These are phyloP conservation scores for Metschnikowia vanudenii DNA, from an alignment of 805 yeast genomes.

Conservation along the genomic window DNA sequence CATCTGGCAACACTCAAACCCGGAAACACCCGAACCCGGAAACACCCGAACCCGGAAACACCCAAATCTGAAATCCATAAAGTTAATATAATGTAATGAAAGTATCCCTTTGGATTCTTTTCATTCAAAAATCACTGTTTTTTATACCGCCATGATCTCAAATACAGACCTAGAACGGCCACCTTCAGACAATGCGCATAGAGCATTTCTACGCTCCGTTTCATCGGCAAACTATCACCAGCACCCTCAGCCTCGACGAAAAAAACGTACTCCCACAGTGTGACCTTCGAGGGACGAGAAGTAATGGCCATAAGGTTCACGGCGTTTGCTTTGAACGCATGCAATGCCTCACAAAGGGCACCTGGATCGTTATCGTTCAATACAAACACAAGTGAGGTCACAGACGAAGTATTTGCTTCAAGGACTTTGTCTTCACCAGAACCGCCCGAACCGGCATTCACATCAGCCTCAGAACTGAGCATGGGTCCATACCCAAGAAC, in stretches of 20 bases:
- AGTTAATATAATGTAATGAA: too few species aligned
- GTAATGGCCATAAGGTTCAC: constrained; percentile 70
- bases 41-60: too few species aligned
- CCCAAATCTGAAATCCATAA: too few species aligned
- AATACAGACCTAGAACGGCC: constrained; percentile 59
- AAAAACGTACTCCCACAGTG: constrained; percentile 80
- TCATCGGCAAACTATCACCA: constrained; percentile 26
- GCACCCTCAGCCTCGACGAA: constrained; percentile 67
- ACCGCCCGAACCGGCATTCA: too few species aligned
- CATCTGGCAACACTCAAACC: too few species aligned
- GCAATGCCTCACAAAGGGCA: constrained; percentile 64
- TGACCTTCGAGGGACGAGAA: constrained; percentile 68
- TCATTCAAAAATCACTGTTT: neutral
- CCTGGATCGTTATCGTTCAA: constrained; percentile 68
- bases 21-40: too few species aligned
- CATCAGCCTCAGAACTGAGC: neutral
- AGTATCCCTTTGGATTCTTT: too few species aligned
- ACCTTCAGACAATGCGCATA: constrained; percentile 45
- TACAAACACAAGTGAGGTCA: constrained; percentile 65
- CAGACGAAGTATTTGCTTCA: constrained; percentile 8
- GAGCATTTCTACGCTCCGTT: constrained; percentile 43
- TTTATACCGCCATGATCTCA: constrained; percentile 28
- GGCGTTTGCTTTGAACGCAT: constrained; percentile 50
- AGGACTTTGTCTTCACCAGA: neutral
- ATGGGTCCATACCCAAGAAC: constrained; percentile 46